Conservation (phyloP, 2,329 filamentous ascomycete genomes). For the Fusarium sp. region DNA sequence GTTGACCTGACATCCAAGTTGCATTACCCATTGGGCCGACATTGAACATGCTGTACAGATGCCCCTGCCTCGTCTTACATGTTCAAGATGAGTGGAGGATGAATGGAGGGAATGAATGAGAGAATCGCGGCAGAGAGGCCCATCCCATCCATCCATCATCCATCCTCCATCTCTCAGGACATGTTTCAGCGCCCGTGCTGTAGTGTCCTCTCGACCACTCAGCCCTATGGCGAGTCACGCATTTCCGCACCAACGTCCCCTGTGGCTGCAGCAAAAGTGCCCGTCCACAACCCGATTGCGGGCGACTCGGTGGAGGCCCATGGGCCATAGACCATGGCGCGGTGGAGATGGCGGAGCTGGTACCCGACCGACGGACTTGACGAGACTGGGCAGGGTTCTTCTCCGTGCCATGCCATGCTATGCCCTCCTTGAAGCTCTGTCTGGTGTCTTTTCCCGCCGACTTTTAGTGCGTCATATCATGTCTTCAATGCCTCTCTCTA, state of each 20-base stretch:
- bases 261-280: neutral
- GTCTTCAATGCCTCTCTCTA: neutral
- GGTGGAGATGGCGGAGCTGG: neutral
- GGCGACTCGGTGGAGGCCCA: neutral
- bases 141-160: neutral
- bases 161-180: neutral
- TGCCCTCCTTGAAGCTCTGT: neutral
- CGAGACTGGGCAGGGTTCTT: neutral
- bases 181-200: neutral
- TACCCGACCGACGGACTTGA: neutral
- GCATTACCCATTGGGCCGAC: neutral
- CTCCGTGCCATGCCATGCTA: neutral
- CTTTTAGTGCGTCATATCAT: neutral
- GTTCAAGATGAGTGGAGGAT: neutral
- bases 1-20: neutral
- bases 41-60: neutral
- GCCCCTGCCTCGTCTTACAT: neutral
- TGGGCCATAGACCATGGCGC: neutral
- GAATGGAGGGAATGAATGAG: neutral
- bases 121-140: neutral
- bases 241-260: neutral
- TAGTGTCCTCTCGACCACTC: neutral
- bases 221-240: slow-evolving; percentile 10
- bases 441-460: neutral
- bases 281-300: neutral